Evolutionary conservation across 2,329 filamentous ascomycete genomes (phyloP), one percentile per base, ranked within the genome.

Genomic region (Sporothrix brasiliensis): DNA sequence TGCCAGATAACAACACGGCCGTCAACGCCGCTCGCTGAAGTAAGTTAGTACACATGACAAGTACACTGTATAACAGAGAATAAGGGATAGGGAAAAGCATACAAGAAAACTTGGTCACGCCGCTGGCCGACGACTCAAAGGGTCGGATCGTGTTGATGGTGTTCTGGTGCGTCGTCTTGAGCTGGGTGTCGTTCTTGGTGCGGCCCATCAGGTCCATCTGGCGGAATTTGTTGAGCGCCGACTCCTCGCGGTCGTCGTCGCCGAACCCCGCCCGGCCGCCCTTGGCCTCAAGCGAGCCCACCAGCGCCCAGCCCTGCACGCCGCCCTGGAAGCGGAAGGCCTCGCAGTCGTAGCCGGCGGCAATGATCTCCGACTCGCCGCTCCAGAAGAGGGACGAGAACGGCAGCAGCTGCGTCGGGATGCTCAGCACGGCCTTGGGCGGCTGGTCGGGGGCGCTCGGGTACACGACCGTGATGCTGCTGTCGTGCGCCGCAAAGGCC

Each of bases 161-260:
- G 82, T 99, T 99, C 80, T 99, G 95, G 81, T 99, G 95, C 61
- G 95, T 89, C 13, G 95, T 98, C 83, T 93, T 95, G 75, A 99
- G 85, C 83, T 97, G 92, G 4, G 94, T 97, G 79, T 98, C 94
- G 77, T 97, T 93, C 78, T 92, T 92, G 70, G 86, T 84, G 82
- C 97, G 97, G 73, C 95, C 95, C 86, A 95, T 97, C 74, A 99
- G 86, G 81, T 99, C 95, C 95, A 99, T 98, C 83, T 97, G 94
- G 77, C 89, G 89, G 83, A 99, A 99, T 93, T 98, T 97, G 81
- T 98, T 97, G 79, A 97, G 84, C 30, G 95, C 95, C 74, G 92
- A 95, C 80, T 98, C 95, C 81, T 98, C 95, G 44, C 91, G 87
- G 69, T 88, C 87, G 71, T 86, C 89, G 69, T 84, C 79, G 39